Evolutionary conservation across 2,329 filamentous ascomycete genomes (phyloP), one percentile per base, ranked within the genome.

Genomic region (Talaromyces atroroseus): DNA sequence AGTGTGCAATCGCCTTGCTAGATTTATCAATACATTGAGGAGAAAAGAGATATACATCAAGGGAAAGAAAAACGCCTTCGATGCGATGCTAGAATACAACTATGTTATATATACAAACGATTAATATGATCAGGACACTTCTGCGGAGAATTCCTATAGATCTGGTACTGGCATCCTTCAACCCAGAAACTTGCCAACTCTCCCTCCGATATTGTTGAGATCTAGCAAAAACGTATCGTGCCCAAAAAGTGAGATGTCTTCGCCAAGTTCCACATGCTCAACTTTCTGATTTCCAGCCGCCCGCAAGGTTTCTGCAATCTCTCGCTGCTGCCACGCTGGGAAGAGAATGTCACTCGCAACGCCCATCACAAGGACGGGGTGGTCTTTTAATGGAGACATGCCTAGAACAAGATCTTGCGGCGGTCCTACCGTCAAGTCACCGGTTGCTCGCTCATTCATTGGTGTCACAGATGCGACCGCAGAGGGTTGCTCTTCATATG

Each of bases 151-250:
- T 40, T 18, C 36, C 36, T 18, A 8, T 40, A 18, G n/a, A 40
- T 40, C 14, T 16, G 36, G 20, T 20, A 23, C 38, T 14, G 10
- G 23, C 16, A 29, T 16, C 10, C 10, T 38, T 55, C 32, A 92
- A 1, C 80, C 82, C 63, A 99, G 71, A 71, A 99, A 99, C 64
- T 82, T 82, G 65, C 84, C 85, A 48, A 99, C 76, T 50, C 86
- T 89, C 0, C 90, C 91, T 3, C 94, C 94, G 50, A 99, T 90
- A 64, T 96, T 88, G 75, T 96, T 86, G 57, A 97, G 74, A 73
- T 99, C 94, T 45, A 99, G 76, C 66, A 99, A 73, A 70, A 99
- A 99, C 0, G 92, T 97, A 69, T 99, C 94, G 67, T 99, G 94
- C 0, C 94, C 94, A 70, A 99, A 99, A 65, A 95, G 75, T 66